Evolutionary conservation across 2,329 filamentous ascomycete species (phyloP), one percentile per base, ranked within the genome.

Genomic region (Calonectria multiphialidica): DNA sequence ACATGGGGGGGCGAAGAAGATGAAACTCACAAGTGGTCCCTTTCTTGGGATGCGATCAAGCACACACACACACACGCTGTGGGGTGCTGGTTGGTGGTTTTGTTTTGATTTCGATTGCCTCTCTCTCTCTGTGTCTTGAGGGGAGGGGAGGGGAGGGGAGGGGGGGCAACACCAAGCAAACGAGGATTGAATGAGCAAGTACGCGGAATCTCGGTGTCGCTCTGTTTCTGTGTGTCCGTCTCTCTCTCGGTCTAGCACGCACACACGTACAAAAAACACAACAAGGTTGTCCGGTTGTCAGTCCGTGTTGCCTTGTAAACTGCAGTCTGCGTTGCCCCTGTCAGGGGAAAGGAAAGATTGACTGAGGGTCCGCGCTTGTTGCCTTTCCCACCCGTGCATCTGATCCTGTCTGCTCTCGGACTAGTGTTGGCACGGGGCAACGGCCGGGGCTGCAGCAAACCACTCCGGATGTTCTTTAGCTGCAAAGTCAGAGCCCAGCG

Each of bases 261-360:
- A 53, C 49, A 18, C 49, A 30, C 9, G 18, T 16, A 23, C 53
- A 25, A 10, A 23, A 33, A 37, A 37, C 18, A 47, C 18, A 47
- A 62, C 40, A 45, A 42, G 57, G 23, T 62, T 42, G 18, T 42
- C 25, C 25, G 57, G 44, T 50, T 59, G 28, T 30, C 28, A 30
- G 28, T 30, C 28, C 28, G 28, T 30, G 8, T 30, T 30, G 28
- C 28, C 28, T 30, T 30, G 28, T 30, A 30, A n/a, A n/a, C 28
- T 40, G 57, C 57, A 23, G 47, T 57, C 37, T 68, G 33, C 49
- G 47, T 63, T 72, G 53, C 35, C 77, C 77, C 77, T 74, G 77
- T 78, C 77, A 78, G 77, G 77, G 77, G 77, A 72, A 76, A 74
- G 71, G 69, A 53, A 68, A 77, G 67, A 74, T 65, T 61, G 72